phyloP scores from a whole-genome alignment of 768 basidiomycete species.

The Pleurotus cornucopiae region DNA sequence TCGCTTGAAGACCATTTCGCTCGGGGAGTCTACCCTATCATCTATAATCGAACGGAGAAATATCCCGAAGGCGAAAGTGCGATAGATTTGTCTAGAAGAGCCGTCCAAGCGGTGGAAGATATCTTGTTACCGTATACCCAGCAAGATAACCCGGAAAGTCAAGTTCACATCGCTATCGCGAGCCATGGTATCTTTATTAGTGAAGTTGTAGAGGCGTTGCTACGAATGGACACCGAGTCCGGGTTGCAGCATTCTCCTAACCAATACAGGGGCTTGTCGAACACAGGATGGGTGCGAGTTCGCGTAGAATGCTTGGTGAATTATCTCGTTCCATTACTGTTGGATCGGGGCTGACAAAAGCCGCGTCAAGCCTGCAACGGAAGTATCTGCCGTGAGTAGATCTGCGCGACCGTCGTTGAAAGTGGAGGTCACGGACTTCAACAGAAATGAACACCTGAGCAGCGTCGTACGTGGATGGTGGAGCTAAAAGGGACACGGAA shows the following conservation, averaged over 20 bases:
- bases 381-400: slow-evolving; percentile 11
- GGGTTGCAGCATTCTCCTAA: slow-evolving; percentile 16
- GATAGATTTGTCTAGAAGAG: slow-evolving; percentile 57
- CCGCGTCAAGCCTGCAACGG: background rate
- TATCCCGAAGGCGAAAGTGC: slow-evolving; percentile 74
- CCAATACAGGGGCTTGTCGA: slow-evolving; percentile 49
- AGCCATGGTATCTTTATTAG: slow-evolving; percentile 74
- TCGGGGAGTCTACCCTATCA: slow-evolving; percentile 47
- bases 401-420: slow-evolving; percentile 22
- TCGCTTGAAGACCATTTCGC: slow-evolving; percentile 46
- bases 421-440: slow-evolving; percentile 48
- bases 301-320: slow-evolving; percentile 41
- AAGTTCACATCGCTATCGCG: slow-evolving; percentile 57
- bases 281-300: slow-evolving; percentile 68
- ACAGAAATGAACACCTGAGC: slow-evolving; percentile 51
- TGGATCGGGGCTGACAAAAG: slow-evolving; percentile 19
- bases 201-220: slow-evolving; percentile 50
- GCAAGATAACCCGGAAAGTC: slow-evolving; percentile 30
- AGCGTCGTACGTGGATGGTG: slow-evolving; percentile 43
- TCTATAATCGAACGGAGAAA: slow-evolving; percentile 38
- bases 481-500: background rate
- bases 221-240: slow-evolving; percentile 31
- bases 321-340: background rate
- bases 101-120: slow-evolving; percentile 44
- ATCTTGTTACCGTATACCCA: slow-evolving; percentile 54